A percentile compares a stretch with the other conserved stretches of the same genome.
Conservation (phyloP, 805 yeast genomes). For the Candida peoriensis region DNA sequence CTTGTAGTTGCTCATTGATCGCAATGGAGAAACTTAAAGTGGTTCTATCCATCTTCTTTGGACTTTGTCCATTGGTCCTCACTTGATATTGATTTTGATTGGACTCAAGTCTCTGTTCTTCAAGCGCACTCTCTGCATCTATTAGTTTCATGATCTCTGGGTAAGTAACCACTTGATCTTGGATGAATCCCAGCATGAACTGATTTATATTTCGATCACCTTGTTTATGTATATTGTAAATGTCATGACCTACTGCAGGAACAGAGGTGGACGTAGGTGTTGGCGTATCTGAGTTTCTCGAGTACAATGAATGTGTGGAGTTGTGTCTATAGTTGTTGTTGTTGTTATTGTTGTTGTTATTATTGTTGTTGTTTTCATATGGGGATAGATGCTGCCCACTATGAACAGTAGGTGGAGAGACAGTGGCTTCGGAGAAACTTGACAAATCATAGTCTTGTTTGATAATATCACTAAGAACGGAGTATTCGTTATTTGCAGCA, state of each 20-base stretch:
- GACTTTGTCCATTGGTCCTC: not conserved
- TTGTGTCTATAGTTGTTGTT: conserved; percentile 5
- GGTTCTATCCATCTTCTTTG: conserved; percentile 2
- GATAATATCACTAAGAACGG: conserved; percentile 61
- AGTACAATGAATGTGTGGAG: conserved; percentile 4
- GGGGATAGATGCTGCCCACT: too few species aligned
- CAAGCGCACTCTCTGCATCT: conserved; percentile 14
- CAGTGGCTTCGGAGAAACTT: conserved; percentile 8
- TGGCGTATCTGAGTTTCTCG: conserved; percentile 13
- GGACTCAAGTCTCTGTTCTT: conserved; percentile 4
- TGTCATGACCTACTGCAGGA: conserved; percentile 13
- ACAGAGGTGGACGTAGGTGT: conserved; percentile 15
- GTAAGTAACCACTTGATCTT: conserved; percentile 38
- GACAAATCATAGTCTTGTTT: conserved; percentile 29
- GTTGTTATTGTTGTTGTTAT: too few species aligned
- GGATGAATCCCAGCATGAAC: conserved; percentile 52
- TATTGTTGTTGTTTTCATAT: too few species aligned
- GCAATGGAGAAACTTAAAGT: conserved; percentile 26
- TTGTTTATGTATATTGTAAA: conserved; percentile 32
- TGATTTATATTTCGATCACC: conserved; percentile 62
- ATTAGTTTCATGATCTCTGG: conserved; percentile 49
- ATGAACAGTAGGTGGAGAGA: conserved; percentile 10
- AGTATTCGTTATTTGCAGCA: conserved; percentile 71
- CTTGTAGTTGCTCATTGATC: conserved; percentile 20
- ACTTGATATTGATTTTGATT: conserved; percentile 1